phyloP scores from a whole-genome alignment of 257 asterid species.

The Solanum ossicruentum region DNA sequence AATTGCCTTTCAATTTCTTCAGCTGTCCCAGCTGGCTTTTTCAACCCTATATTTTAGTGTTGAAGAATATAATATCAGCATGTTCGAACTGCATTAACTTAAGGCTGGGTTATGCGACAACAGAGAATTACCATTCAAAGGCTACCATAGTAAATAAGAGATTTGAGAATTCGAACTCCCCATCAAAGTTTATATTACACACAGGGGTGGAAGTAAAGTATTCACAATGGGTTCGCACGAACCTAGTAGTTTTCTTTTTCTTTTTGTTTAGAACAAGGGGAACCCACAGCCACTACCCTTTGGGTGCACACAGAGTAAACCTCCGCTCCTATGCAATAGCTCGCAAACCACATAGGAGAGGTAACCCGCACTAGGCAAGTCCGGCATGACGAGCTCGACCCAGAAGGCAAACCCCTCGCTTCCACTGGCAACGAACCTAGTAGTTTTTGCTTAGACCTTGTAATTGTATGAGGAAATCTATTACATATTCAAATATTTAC shows the following conservation, averaged over 20 bases:
- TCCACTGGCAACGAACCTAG: neutral
- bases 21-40: slow-evolving; percentile 95
- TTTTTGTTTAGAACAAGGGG: too few relatives aligned
- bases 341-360: too few relatives aligned
- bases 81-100: neutral
- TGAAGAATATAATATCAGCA: neutral
- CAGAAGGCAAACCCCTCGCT: too few relatives aligned
- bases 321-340: too few relatives aligned
- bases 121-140: neutral
- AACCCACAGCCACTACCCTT: too few relatives aligned
- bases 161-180: neutral
- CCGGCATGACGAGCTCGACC: too few relatives aligned
- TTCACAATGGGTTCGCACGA: neutral
- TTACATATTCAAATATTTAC: neutral
- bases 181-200: neutral
- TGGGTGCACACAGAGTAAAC: too few relatives aligned
- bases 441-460: neutral
- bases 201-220: neutral
- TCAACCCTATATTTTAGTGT: slow-evolving; percentile 33
- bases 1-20: slow-evolving; percentile 80
- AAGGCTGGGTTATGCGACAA: neutral
- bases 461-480: neutral
- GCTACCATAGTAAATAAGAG: neutral
- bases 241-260: neutral
- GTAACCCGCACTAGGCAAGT: too few relatives aligned